Conservation (phyloP, 2,329 filamentous ascomycete genomes). For the Paraconiothyrium sp. region DNA sequence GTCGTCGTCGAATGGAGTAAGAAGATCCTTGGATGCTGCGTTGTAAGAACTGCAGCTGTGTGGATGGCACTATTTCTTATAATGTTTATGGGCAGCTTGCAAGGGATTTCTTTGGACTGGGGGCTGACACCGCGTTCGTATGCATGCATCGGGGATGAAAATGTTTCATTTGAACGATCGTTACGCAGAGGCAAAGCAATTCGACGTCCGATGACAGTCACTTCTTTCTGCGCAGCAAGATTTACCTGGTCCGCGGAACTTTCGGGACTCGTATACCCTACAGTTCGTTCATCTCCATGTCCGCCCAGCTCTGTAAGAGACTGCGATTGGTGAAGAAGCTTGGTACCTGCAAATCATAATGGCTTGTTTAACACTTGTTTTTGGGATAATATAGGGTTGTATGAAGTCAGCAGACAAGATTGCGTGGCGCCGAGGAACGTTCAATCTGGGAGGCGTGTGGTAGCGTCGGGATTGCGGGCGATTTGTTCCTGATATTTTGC, state of each 20-base stretch:
- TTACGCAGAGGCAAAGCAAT: not conserved
- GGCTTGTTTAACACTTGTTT: not conserved
- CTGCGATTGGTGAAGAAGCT: not conserved
- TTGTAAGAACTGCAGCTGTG: not conserved
- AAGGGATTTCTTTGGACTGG: not conserved
- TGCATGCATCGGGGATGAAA: not conserved
- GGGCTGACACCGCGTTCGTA: not conserved
- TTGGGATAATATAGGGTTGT: not conserved
- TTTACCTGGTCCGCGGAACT: constrained; percentile 5
- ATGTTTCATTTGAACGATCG: constrained; percentile 11
- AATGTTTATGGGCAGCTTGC: not conserved
- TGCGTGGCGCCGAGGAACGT: not conserved
- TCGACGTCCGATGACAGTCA: not conserved
- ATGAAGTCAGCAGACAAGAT: constrained; percentile 8
- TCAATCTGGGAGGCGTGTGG: not conserved
- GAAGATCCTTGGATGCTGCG: constrained; percentile 15
- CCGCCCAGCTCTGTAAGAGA: not conserved
- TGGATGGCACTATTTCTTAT: constrained; percentile 20
- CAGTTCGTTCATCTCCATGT: not conserved
- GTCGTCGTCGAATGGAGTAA: not conserved
- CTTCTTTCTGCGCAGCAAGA: not conserved
- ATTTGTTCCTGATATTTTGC: constrained; percentile 10
- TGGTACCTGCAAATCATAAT: not conserved
- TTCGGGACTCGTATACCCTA: not conserved
- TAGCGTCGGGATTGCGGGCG: constrained; percentile 11